Conservation (phyloP, 225 moss, liverwort and hornwort species). For the Pleurozium schreberi region DNA sequence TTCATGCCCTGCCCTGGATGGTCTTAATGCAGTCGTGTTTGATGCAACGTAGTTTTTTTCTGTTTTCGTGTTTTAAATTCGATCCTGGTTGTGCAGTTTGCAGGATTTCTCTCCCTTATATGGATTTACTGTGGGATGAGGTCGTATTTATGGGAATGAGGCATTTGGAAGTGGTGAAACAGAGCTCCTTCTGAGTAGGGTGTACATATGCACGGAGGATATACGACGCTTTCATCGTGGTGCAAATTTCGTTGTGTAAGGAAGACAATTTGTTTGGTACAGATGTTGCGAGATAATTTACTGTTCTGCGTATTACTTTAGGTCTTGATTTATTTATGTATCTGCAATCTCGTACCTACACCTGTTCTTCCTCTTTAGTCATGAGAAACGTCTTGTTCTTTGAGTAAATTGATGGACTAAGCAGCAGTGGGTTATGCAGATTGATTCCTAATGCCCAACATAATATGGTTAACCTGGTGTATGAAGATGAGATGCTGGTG, state of each 20-base stretch:
- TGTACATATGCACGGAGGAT: not conserved
- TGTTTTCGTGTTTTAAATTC: not conserved
- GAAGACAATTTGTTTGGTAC: not conserved
- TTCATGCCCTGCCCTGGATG: not conserved
- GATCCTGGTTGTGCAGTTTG: not conserved
- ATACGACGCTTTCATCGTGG: not conserved
- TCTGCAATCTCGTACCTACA: not conserved
- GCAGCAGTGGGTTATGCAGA: not conserved
- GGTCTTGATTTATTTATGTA: not conserved
- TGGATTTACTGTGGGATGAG: not conserved
- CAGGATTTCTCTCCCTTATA: not conserved
- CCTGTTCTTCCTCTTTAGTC: not conserved
- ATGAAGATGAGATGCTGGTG: not conserved
- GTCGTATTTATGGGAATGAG: not conserved
- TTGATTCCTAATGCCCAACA: not conserved
- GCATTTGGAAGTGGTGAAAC: not conserved
- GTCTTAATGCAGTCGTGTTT: not conserved
- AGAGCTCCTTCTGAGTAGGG: not conserved
- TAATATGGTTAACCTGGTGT: not conserved
- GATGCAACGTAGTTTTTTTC: not conserved
- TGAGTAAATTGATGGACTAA: not conserved
- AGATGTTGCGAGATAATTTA: not conserved
- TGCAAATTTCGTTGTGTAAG: not conserved
- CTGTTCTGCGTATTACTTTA: not conserved
- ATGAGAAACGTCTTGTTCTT: not conserved